These are phyloP conservation scores for Penicillium sp. DNA, from an alignment of 2,329 filamentous ascomycete genomes.

Conservation along the genomic window DNA sequence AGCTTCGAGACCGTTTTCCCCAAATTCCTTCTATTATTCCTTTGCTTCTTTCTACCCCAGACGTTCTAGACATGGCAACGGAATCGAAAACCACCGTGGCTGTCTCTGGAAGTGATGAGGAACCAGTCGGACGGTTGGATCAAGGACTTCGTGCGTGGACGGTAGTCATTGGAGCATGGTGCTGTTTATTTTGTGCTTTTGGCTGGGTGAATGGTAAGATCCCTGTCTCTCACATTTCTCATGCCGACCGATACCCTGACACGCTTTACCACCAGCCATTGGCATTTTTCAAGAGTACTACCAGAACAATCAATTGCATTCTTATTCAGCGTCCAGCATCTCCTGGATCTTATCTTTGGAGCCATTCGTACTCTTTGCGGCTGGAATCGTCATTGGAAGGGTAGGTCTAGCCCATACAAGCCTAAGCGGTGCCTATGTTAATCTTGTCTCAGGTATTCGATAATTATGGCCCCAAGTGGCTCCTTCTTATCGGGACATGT, in stretches of 20 bases:
- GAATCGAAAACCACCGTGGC: neutral
- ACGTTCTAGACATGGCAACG: neutral
- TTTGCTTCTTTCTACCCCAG: neutral
- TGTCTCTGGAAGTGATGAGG: neutral
- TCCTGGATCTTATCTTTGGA: conserved; percentile 53
- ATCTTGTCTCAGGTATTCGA: conserved; percentile 47
- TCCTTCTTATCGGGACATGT: conserved; percentile 45
- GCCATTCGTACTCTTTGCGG: conserved; percentile 47
- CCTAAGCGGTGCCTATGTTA: neutral
- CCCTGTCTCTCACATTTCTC: neutral
- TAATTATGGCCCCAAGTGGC: conserved; percentile 50
- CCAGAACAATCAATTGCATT: conserved; percentile 38
- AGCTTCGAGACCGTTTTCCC: neutral
- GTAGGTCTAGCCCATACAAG: neutral
- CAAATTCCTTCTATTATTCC: neutral
- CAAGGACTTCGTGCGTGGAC: conserved; percentile 43
- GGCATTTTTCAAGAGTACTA: conserved; percentile 54
- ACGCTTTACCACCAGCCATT: conserved; percentile 21
- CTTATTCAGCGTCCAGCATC: conserved; percentile 46
- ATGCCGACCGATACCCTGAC: neutral
- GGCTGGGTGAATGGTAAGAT: conserved; percentile 39
- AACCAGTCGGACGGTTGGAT: conserved; percentile 2
- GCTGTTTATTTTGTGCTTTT: conserved; percentile 40
- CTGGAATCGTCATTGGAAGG: conserved; percentile 50
- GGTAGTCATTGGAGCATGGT: conserved; percentile 43